phyloP scores from a whole-genome alignment of 176 grass and related monocot species.

The Hordeum vulgare region DNA sequence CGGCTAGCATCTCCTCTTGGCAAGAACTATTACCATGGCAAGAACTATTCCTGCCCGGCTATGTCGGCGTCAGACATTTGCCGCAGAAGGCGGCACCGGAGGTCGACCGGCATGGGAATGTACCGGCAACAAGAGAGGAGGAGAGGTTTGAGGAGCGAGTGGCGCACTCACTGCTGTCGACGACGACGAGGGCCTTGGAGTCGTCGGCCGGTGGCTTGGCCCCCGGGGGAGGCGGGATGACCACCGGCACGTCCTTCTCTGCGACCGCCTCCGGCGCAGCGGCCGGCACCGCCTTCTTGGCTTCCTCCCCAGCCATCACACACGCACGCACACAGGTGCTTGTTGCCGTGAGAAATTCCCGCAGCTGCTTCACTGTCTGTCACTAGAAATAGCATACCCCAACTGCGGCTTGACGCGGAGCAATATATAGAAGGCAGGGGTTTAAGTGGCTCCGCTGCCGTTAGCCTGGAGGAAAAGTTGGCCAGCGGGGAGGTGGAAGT shows the following conservation, averaged over 20 bases:
- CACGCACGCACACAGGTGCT: background rate
- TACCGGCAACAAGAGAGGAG: background rate
- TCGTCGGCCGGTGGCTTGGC: background rate
- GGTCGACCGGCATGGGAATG: background rate
- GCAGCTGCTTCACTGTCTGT: background rate
- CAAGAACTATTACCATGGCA: too few relatives aligned
- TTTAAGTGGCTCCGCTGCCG: background rate
- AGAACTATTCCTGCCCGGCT: too few relatives aligned
- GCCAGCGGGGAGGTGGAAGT: background rate
- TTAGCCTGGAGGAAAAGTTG: background rate
- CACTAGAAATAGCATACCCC: background rate
- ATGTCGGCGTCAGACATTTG: background rate
- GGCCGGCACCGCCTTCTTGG: background rate
- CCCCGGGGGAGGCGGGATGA: background rate
- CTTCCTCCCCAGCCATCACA: conserved; percentile 1
- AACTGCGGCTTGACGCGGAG: background rate
- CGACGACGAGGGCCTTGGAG: conserved; percentile 7
- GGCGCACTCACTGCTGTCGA: conserved; percentile 1
- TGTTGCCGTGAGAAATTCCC: background rate
- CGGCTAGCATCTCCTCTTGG: background rate
- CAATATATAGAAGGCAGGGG: background rate
- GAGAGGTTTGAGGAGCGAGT: background rate
- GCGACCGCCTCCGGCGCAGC: background rate
- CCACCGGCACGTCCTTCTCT: background rate
- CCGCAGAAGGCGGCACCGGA: background rate